Conservation (phyloP, 78 protist genomes). For the Neovahlkampfia damariscottae region DNA sequence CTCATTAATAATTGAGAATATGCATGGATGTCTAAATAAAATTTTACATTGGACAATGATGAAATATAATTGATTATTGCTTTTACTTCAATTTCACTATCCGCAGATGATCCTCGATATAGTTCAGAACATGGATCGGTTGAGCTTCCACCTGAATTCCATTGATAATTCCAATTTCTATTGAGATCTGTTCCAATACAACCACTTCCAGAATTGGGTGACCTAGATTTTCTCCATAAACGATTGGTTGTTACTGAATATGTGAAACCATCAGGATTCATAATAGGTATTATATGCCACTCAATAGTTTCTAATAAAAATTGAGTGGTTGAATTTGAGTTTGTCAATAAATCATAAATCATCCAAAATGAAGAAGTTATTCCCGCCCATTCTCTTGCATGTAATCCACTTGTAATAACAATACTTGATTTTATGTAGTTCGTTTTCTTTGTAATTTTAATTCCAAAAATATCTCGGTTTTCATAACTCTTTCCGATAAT, state of each 20-base stretch:
- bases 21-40: slow-evolving; percentile 18
- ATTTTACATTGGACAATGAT: too few species aligned
- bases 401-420: too few species aligned
- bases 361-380: too few species aligned
- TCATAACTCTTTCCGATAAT: too few species aligned
- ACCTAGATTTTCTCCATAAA: slow-evolving; percentile 33
- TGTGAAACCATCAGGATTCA: slow-evolving; percentile 26
- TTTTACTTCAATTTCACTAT: not conserved
- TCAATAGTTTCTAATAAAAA: not conserved
- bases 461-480: too few species aligned
- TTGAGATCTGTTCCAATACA: slow-evolving; percentile 23
- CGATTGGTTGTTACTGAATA: not conserved
- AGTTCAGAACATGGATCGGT: not conserved
- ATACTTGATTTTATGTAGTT: too few species aligned
- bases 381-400: too few species aligned
- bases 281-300: slow-evolving; percentile 6
- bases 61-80: too few species aligned
- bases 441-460: too few species aligned
- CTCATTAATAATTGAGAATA: slow-evolving; percentile 25
- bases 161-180: slow-evolving; percentile 21
- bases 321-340: too few species aligned
- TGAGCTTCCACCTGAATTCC: not conserved
- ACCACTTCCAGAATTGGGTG: not conserved
- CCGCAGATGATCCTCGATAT: slow-evolving; percentile 6
- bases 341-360: too few species aligned